A percentile compares a stretch with the other conserved stretches of the same genome.
Conservation (phyloP, 2,329 filamentous ascomycete species). For the Pseudogymnoascus sp. region DNA sequence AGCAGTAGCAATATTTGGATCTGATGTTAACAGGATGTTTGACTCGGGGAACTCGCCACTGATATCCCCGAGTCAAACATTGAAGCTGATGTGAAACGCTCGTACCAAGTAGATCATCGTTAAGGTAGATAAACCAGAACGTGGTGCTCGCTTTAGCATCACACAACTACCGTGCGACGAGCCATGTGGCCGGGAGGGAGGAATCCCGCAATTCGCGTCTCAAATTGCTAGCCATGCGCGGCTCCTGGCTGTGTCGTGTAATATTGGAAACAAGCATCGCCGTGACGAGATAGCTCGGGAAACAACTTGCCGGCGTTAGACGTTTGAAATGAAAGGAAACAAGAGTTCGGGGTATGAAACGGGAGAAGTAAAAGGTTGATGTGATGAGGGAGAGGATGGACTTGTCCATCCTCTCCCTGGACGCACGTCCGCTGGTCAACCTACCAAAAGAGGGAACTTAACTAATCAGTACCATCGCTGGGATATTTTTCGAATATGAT, state of each 20-base stretch:
- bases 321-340: background rate
- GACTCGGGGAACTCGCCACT: background rate
- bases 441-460: background rate
- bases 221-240: background rate
- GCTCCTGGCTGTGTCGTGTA: background rate
- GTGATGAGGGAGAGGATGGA: background rate
- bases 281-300: background rate
- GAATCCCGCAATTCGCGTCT: background rate
- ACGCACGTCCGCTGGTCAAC: background rate
- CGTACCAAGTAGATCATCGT: background rate
- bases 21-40: background rate
- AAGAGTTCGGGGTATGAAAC: slow-evolving; percentile 1
- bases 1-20: background rate
- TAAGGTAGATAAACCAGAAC: background rate
- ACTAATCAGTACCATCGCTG: background rate
- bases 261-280: background rate
- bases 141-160: background rate
- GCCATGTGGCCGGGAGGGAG: background rate
- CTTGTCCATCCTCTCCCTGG: too few species aligned
- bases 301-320: background rate
- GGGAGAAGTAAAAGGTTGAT: background rate
- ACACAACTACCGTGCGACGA: background rate
- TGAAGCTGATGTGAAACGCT: background rate
- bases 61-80: background rate
- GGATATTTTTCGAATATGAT: background rate